These are phyloP conservation scores for Smallanthus sonchifolius DNA, from an alignment of 129 eudicot species.

Conservation along the genomic window DNA sequence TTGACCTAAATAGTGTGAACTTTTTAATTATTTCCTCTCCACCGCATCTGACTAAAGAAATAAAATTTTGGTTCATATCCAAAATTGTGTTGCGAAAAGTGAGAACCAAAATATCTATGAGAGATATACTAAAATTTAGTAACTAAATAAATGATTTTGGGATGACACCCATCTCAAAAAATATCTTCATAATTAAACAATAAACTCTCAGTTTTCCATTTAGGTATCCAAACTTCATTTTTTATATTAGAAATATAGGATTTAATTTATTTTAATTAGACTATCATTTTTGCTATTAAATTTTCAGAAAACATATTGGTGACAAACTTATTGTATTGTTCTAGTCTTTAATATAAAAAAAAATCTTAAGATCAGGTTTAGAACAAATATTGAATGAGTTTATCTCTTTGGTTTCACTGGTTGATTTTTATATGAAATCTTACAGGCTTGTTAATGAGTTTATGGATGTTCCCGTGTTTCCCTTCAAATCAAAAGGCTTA, in stretches of 20 bases:
- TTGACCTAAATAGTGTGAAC: slow-evolving; percentile 15
- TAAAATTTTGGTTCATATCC: not conserved
- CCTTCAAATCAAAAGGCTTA: not conserved
- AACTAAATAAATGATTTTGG: not conserved
- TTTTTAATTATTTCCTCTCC: not conserved
- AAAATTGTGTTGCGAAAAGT: slow-evolving; percentile 11
- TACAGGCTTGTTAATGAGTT: not conserved
- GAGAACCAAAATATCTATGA: slow-evolving; percentile 19
- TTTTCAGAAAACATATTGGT: too few relatives aligned
- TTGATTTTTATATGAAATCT: too few relatives aligned
- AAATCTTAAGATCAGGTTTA: too few relatives aligned
- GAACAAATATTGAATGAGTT: too few relatives aligned
- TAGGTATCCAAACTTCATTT: too few relatives aligned
- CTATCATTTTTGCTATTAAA: too few relatives aligned
- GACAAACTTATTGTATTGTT: too few relatives aligned
- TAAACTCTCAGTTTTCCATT: too few relatives aligned
- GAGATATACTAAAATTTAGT: not conserved
- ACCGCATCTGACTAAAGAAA: not conserved
- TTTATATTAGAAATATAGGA: too few relatives aligned
- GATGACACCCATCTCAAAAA: slow-evolving; percentile 2
- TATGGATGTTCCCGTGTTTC: not conserved
- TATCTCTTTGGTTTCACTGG: too few relatives aligned
- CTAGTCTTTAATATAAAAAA: too few relatives aligned
- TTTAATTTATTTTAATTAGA: too few relatives aligned
- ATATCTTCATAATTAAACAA: slow-evolving; percentile 9